Percentiles rank a stretch among this genome's conserved stretches.
phyloP scores from a whole-genome alignment of 257 asterid genomes.

The Thymus mandschuricus region DNA sequence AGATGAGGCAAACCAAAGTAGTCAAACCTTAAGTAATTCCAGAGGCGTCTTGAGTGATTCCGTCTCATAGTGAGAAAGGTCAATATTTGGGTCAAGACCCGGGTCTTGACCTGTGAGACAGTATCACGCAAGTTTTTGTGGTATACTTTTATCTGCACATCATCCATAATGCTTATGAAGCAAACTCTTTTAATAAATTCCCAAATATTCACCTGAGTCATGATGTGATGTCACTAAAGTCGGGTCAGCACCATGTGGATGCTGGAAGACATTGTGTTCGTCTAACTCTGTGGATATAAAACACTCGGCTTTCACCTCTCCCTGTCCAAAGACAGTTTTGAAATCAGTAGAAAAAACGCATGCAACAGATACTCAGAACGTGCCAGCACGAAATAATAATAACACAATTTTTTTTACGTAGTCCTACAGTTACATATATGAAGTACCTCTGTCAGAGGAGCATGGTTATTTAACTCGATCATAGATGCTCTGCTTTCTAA shows the following conservation, averaged over 20 bases:
- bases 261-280: conserved; percentile 42
- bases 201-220: conserved; percentile 38
- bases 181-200: conserved; percentile 30
- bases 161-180: conserved; percentile 26
- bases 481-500: conserved; percentile 48
- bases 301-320: conserved; percentile 44
- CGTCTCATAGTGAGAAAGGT: no score
- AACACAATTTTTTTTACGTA: not conserved
- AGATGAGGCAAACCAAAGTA: conserved; percentile 34
- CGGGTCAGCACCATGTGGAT: conserved; percentile 36
- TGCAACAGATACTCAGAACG: not conserved
- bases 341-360: not conserved
- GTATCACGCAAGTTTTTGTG: no score
- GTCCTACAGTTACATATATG: not conserved
- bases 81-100: no score
- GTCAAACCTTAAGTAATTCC: conserved; percentile 9
- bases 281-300: conserved; percentile 38
- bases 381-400: not conserved
- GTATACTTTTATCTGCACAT: conserved; percentile 14
- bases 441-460: conserved; percentile 61
- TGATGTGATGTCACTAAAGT: conserved; percentile 43
- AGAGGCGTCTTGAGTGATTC: no score
- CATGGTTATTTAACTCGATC: conserved; percentile 45
- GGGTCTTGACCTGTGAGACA: no score
- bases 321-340: conserved; percentile 42